Conservation (phyloP, 2,329 filamentous ascomycete genomes). For the Trichoderma sp. region DNA sequence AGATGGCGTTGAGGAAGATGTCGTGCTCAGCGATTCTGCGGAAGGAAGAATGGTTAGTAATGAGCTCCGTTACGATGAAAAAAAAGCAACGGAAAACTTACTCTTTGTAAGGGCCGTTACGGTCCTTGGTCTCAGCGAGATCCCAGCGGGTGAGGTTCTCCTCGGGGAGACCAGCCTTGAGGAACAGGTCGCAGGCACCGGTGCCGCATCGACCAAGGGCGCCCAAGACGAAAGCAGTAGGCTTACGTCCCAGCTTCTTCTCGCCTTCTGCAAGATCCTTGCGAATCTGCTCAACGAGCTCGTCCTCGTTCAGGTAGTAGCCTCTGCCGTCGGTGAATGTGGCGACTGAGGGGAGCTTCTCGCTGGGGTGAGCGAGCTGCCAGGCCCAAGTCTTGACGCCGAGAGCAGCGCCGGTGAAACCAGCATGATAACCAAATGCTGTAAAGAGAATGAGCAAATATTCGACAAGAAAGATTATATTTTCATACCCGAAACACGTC, state of each 20-base stretch:
- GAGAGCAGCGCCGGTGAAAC: constrained; percentile 73
- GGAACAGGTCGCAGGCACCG: constrained; percentile 79
- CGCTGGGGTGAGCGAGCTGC: constrained; percentile 71
- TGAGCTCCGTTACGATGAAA: not conserved
- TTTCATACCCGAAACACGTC: not conserved
- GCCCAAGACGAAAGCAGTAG: constrained; percentile 82
- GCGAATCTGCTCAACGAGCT: constrained; percentile 49
- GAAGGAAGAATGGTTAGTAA: not conserved
- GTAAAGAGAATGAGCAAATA: too few relatives aligned
- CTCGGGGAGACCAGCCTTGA: constrained; percentile 61
- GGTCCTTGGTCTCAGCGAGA: constrained; percentile 70
- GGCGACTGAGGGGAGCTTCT: constrained; percentile 59
- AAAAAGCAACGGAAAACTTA: not conserved
- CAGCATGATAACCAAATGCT: constrained; percentile 72
- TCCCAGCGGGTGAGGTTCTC: constrained; percentile 62
- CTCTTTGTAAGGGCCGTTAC: constrained; percentile 74
- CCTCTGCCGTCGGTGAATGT: constrained; percentile 50
- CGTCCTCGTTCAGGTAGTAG: constrained; percentile 69
- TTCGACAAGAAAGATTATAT: too few relatives aligned
- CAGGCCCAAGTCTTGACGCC: constrained; percentile 80
- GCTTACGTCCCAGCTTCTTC: constrained; percentile 67
- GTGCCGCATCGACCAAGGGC: constrained; percentile 77
- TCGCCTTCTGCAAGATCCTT: constrained; percentile 65
- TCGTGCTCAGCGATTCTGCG: constrained; percentile 65
- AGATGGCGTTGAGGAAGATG: constrained; percentile 82